These are phyloP conservation scores for Irpex lacteus DNA, from an alignment of 1,284 basidiomycete species.

Conservation along the genomic window DNA sequence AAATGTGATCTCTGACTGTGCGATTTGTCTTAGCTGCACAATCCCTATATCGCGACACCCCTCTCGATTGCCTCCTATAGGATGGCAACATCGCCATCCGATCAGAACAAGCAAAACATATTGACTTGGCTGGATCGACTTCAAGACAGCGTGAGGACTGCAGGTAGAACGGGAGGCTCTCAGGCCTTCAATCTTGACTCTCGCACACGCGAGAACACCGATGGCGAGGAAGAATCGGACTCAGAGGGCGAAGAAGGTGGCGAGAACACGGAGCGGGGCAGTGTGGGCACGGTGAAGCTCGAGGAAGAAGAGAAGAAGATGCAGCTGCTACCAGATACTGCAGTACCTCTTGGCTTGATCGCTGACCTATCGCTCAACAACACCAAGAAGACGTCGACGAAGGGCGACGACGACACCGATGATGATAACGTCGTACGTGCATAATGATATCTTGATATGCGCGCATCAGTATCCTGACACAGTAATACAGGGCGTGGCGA, in stretches of 20 bases:
- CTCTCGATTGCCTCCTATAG: conserved; percentile 74
- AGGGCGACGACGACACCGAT: conserved; percentile 41
- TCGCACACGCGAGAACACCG: conserved; percentile 24
- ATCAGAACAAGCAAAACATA: conserved; percentile 63
- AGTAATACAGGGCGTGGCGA: conserved; percentile 62
- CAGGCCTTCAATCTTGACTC: conserved; percentile 43
- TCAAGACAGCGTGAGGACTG: conserved; percentile 35
- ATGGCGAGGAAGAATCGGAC: conserved; percentile 21
- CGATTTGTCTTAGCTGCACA: conserved; percentile 53
- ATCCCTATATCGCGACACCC: conserved; percentile 74
- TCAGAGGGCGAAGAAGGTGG: conserved; percentile 20
- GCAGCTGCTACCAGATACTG: conserved; percentile 57
- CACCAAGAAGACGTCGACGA: conserved; percentile 25
- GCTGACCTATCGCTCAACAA: conserved; percentile 67
- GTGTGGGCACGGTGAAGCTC: conserved; percentile 16
- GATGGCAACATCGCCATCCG: conserved; percentile 69
- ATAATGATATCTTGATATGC: too few relatives aligned
- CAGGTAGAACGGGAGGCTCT: conserved; percentile 24
- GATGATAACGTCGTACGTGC: conserved; percentile 64
- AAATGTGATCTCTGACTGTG: neutral
- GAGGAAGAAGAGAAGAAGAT: conserved; percentile 38
- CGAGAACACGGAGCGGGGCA: conserved; percentile 27
- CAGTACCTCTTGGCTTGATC: conserved; percentile 71
- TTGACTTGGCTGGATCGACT: conserved; percentile 66
- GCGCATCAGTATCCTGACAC: neutral